Conservation (phyloP, 495 filamentous ascomycete genomes). For the Hypoxylon subgilvum region DNA sequence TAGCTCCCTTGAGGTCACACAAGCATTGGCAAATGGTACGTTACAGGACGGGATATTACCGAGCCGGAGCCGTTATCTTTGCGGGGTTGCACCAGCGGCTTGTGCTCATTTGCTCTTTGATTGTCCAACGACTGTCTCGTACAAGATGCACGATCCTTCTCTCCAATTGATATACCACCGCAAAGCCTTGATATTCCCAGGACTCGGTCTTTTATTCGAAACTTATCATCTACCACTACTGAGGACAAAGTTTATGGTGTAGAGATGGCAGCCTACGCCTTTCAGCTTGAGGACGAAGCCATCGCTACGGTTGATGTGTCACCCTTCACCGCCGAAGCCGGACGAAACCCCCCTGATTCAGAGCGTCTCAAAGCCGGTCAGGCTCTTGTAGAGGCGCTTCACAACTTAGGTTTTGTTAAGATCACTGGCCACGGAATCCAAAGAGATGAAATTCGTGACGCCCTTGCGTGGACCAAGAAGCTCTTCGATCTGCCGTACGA, state of each 20-base stretch:
- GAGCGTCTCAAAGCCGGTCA: slow-evolving; percentile 1
- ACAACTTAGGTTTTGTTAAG: slow-evolving; percentile 61
- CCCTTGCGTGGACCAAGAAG: slow-evolving; percentile 57
- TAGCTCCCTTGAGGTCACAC: no score
- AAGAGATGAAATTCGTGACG: slow-evolving; percentile 51
- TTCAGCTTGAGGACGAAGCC: background rate
- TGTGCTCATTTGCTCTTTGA: no score
- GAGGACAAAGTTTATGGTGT: background rate
- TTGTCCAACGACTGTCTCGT: no score
- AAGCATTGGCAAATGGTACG: no score
- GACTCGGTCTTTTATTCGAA: no score
- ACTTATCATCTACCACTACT: background rate
- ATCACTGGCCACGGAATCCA: slow-evolving; percentile 61
- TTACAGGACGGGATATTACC: no score
- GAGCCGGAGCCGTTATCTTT: no score
- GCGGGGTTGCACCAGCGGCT: no score
- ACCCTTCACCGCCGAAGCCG: background rate
- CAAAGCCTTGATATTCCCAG: no score
- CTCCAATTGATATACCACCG: no score
- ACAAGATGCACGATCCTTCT: no score
- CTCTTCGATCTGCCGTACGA: slow-evolving; percentile 40
- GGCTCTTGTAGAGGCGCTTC: slow-evolving; percentile 55
- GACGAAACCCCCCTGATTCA: background rate
- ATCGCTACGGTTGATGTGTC: slow-evolving; percentile 18
- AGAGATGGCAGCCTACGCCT: background rate